These are phyloP conservation scores for Persicaria maculosa DNA, from an alignment of 148 eudicot genomes.

Conservation along the genomic window DNA sequence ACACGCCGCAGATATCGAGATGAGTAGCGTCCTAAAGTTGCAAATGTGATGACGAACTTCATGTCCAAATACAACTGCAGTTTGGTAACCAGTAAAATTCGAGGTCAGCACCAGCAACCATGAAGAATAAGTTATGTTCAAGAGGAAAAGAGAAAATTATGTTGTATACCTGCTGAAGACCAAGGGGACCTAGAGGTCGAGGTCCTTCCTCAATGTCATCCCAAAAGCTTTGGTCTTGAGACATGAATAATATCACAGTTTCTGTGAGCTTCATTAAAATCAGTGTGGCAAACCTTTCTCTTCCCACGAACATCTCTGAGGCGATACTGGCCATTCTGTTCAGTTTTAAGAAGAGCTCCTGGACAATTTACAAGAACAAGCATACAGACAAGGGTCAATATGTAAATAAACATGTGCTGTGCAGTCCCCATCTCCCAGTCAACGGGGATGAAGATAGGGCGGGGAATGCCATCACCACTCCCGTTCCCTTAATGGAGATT, in stretches of 20 bases:
- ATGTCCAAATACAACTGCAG: constrained; percentile 90
- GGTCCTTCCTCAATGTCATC: constrained; percentile 95
- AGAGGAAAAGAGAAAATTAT: background rate
- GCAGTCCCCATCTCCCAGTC: background rate
- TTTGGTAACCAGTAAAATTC: background rate
- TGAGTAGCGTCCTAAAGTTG: constrained; percentile 87
- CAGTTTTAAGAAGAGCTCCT: constrained; percentile 86
- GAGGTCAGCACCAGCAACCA: background rate
- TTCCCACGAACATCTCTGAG: constrained; percentile 88
- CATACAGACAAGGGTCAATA: background rate
- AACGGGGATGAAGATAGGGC: background rate
- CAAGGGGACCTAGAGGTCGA: constrained; percentile 67
- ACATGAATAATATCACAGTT: constrained; percentile 78
- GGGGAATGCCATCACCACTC: background rate
- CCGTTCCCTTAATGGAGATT: background rate
- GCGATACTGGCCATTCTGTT: constrained; percentile 76
- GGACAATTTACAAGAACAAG: constrained; percentile 15
- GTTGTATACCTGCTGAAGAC: constrained; percentile 75
- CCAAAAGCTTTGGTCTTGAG: constrained; percentile 95
- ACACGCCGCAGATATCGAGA: constrained; percentile 83
- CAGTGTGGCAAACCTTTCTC: constrained; percentile 83
- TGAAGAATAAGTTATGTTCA: background rate
- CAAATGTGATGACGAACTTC: constrained; percentile 85
- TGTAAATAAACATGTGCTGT: background rate
- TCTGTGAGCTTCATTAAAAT: constrained; percentile 90